A percentile compares a stretch with the other conserved stretches of the same genome.
These are phyloP conservation scores for Yarrowia divulgata DNA, from an alignment of 805 yeast genomes.

Conservation along the genomic window DNA sequence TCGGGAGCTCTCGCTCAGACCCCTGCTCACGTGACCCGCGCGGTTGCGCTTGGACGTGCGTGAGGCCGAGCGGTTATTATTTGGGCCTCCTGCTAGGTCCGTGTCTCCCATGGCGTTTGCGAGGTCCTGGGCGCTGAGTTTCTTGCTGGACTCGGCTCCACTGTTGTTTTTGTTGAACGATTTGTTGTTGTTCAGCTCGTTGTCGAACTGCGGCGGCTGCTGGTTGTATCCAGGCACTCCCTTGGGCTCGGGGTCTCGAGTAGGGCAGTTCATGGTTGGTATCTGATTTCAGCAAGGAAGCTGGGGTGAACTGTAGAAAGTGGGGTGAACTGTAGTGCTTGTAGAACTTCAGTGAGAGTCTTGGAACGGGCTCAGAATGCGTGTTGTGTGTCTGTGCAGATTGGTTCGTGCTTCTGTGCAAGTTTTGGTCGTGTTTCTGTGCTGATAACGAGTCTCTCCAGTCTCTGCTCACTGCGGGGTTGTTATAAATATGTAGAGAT, in stretches of 20 bases:
- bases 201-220: slow-evolving; percentile 44
- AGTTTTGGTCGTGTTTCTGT: not conserved
- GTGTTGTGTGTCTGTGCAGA: too few species aligned
- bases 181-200: slow-evolving; percentile 43
- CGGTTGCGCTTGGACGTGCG: not conserved
- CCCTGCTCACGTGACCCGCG: slow-evolving; percentile 25
- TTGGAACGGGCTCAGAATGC: too few species aligned
- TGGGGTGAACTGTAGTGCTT: too few species aligned
- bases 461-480: slow-evolving; percentile 6
- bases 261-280: slow-evolving; percentile 47
- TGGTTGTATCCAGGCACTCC: slow-evolving; percentile 46
- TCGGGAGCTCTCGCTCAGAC: slow-evolving; percentile 12
- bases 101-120: slow-evolving; percentile 33
- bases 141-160: slow-evolving; percentile 7
- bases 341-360: too few species aligned
- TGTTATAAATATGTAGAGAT: slow-evolving; percentile 23
- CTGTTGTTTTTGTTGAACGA: slow-evolving; percentile 40
- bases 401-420: too few species aligned
- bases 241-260: slow-evolving; percentile 48
- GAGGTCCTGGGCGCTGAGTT: slow-evolving; percentile 18
- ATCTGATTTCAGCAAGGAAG: not conserved
- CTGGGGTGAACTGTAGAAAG: too few species aligned
- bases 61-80: slow-evolving; percentile 19
- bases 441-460: not conserved
- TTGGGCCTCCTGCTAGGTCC: slow-evolving; percentile 17